Percentiles rank a stretch among this genome's conserved stretches.
phyloP scores from a whole-genome alignment of 2,329 filamentous ascomycete species.

The Fusarium tuaranense region DNA sequence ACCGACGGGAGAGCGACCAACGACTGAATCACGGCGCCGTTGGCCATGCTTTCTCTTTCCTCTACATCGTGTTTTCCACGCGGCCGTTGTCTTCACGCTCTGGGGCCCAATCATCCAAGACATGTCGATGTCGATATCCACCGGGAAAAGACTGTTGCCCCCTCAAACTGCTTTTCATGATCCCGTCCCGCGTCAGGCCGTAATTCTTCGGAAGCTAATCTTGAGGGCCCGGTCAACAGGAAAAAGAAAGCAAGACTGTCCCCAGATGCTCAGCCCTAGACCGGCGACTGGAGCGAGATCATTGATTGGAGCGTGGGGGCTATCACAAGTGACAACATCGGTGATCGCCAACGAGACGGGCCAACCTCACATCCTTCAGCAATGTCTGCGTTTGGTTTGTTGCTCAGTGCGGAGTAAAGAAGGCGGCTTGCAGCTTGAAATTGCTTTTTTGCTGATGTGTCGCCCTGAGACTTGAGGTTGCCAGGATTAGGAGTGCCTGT shows the following conservation, averaged over 20 bases:
- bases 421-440: conserved; percentile 1
- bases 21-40: conserved; percentile 14
- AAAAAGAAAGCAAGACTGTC: conserved; percentile 20
- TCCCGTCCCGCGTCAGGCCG: conserved; percentile 5
- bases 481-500: conserved; percentile 7
- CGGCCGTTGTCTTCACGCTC: not conserved
- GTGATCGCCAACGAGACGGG: conserved; percentile 19
- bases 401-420: conserved; percentile 1
- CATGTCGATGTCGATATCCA: conserved; percentile 8
- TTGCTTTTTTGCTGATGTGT: conserved; percentile 14
- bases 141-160: not conserved
- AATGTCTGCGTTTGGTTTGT: conserved; percentile 16
- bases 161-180: conserved; percentile 12
- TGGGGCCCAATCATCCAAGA: not conserved
- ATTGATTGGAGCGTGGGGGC: conserved; percentile 5
- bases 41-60: not conserved
- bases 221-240: not conserved
- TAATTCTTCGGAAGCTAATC: conserved; percentile 10
- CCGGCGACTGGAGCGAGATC: not conserved
- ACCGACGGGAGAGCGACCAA: not conserved
- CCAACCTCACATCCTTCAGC: conserved; percentile 1
- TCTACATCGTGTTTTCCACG: not conserved
- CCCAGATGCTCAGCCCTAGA: conserved; percentile 12
- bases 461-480: conserved; percentile 11
- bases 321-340: conserved; percentile 37